Evolutionary conservation across 2,329 filamentous ascomycete genomes (phyloP), one percentile per base, ranked within the genome.

Genomic region (Emmonsiellopsis sp.): DNA sequence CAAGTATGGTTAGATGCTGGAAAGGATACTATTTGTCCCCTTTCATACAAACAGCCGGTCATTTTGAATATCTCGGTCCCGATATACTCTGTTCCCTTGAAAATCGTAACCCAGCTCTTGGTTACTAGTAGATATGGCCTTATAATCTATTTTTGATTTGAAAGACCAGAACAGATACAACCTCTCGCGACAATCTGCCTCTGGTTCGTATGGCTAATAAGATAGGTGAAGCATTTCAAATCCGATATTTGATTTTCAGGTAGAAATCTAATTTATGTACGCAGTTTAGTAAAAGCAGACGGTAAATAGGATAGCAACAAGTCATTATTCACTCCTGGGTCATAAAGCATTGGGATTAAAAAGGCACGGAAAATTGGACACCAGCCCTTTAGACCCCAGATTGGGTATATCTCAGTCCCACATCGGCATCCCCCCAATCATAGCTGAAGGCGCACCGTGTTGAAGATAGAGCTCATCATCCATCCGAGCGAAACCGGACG

Each of bases 281-380:
- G 77, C 57, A 89, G 88, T 3, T 67, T 92, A 6, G 66, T 76
- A 1, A 85, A 92, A 62, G 84, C 87, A 1, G 77, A 90, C 65
- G 93, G 93, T 62, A 79, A 86, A 0, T 89, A 87, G 84, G 89
- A 95, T 67, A 79, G 94, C 42, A 71, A 89, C 63, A 94, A 91
- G 70, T 87, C 87, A 0, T 26, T 26, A 83, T 87, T 57, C 86
- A 85, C 7, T 80, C 89, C 50, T 86, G 87, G 20, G 80, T 89
- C 61, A 80, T 86, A 61, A 95, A 89, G 90, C 74, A 94, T 16
- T 85, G 91, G 58, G 81, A 89, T 13, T 89, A 89, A 42, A 78
- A 81, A 52, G 85, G 82, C 65, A 67, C 60, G 54, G 66, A 74
- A 45, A 67, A 64, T 47, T 53, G 65, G 41, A 72, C 74, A 51